phyloP scores from a whole-genome alignment of 1,284 basidiomycete species.

The Hymenochaete sp. region DNA sequence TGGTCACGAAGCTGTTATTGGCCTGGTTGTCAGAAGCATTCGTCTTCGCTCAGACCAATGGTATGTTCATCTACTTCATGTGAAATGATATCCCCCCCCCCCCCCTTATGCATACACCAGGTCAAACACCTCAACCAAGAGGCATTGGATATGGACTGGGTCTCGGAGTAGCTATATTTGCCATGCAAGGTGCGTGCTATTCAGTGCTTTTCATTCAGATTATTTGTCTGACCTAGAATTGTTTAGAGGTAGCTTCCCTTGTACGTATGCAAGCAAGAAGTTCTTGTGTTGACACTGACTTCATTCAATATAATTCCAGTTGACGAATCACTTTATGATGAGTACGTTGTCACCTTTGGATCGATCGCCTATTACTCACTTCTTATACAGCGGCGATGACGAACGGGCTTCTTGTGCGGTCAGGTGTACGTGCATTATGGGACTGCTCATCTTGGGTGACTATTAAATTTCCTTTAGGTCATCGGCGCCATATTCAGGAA shows the following conservation, averaged over 20 bases:
- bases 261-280: slow-evolving; percentile 1
- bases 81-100: too few relatives aligned
- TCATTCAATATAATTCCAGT: slow-evolving; percentile 22
- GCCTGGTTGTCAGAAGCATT: slow-evolving; percentile 53
- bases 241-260: slow-evolving; percentile 7
- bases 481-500: slow-evolving; percentile 67
- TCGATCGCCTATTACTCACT: slow-evolving; percentile 4
- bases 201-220: background rate
- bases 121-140: slow-evolving; percentile 29
- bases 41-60: slow-evolving; percentile 4
- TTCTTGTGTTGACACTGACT: background rate
- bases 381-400: slow-evolving; percentile 38
- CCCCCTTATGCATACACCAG: slow-evolving; percentile 27
- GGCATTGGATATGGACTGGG: slow-evolving; percentile 55
- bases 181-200: slow-evolving; percentile 49
- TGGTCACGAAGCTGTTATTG: slow-evolving; percentile 55
- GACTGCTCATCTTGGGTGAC: slow-evolving; percentile 14
- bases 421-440: slow-evolving; percentile 32
- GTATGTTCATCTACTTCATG: background rate
- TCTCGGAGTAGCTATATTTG: slow-evolving; percentile 51
- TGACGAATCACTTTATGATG: slow-evolving; percentile 44
- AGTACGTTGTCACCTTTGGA: slow-evolving; percentile 27
- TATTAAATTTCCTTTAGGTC: slow-evolving; percentile 29
- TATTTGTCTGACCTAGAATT: background rate
- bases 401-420: slow-evolving; percentile 42